A percentile compares a stretch with the other conserved stretches of the same genome.
Evolutionary conservation across 306 rosid genomes (phyloP).

Genomic region (Cucumis cinereus): DNA sequence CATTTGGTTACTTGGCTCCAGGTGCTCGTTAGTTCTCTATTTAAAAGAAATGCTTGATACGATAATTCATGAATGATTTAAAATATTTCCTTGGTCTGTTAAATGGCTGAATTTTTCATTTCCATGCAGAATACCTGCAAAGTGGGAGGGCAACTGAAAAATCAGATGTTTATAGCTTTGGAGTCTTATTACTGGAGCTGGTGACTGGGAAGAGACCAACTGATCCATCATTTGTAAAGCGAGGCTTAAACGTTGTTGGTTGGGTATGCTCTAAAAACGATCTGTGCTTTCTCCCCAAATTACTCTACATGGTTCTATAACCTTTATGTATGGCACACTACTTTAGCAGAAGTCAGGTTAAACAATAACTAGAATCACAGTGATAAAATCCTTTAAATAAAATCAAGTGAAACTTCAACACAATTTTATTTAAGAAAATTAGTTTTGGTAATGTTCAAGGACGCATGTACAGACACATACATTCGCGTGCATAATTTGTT

Average conservation of each 20-base stretch:
- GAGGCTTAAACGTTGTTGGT: constrained; percentile 92
- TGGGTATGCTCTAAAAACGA: constrained; percentile 55
- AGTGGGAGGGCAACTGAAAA: constrained; percentile 92
- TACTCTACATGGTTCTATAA: neutral
- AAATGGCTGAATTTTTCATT: neutral
- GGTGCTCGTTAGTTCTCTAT: constrained; percentile 24
- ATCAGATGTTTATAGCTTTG: constrained; percentile 92
- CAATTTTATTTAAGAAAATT: neutral
- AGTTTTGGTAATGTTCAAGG: neutral
- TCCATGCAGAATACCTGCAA: constrained; percentile 65
- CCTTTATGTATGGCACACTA: neutral
- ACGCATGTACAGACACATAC: neutral
- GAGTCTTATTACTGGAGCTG: constrained; percentile 88
- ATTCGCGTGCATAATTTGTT: neutral
- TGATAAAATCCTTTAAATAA: neutral
- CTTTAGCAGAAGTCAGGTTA: neutral
- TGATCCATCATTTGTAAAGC: constrained; percentile 65
- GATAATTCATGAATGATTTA: neutral
- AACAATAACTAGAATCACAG: neutral
- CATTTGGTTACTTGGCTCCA: constrained; percentile 96
- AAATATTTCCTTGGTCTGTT: neutral
- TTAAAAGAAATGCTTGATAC: neutral
- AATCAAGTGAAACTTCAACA: neutral
- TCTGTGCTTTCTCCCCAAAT: neutral
- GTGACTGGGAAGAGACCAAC: constrained; percentile 97